These are phyloP conservation scores for Eimeria tenella DNA, from an alignment of 169 alveolate genomes.

Conservation along the genomic window DNA sequence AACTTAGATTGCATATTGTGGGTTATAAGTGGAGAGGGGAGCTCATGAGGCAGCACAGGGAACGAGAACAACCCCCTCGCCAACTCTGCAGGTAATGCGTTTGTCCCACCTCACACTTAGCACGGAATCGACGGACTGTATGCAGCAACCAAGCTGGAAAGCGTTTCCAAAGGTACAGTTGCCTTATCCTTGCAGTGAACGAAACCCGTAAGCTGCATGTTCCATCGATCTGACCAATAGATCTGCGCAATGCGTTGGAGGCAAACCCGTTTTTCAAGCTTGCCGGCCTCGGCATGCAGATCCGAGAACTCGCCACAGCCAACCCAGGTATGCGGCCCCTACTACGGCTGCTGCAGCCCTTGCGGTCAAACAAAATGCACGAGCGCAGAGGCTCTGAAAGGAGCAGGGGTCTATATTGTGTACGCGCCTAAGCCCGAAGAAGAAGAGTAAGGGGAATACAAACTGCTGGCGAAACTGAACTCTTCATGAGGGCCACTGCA, in stretches of 20 bases:
- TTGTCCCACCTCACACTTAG: too few species aligned
- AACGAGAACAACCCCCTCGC: constrained; percentile 55
- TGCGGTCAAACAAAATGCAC: background rate
- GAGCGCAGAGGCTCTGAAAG: constrained; percentile 59
- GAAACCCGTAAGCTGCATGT: background rate
- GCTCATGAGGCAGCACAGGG: background rate
- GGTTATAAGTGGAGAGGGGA: background rate
- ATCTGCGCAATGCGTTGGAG: constrained; percentile 55
- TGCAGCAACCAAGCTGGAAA: constrained; percentile 49
- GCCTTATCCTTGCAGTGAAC: background rate
- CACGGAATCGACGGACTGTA: background rate
- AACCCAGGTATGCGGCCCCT: constrained; percentile 52
- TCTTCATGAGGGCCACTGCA: background rate
- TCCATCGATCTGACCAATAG: constrained; percentile 3
- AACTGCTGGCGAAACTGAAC: background rate
- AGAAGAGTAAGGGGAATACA: constrained; percentile 13
- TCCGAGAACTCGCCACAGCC: constrained; percentile 60
- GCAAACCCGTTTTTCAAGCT: constrained; percentile 74
- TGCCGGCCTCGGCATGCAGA: constrained; percentile 66
- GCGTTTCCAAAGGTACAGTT: constrained; percentile 28
- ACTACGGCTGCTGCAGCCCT: background rate
- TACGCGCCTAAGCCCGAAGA: constrained; percentile 54
- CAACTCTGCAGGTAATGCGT: constrained; percentile 22
- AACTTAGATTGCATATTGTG: background rate
- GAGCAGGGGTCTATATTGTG: constrained; percentile 70